Evolutionary conservation across 2,329 filamentous ascomycete genomes (phyloP), one percentile per base, ranked within the genome.

Genomic region (Trichophyton mentagrophytes): DNA sequence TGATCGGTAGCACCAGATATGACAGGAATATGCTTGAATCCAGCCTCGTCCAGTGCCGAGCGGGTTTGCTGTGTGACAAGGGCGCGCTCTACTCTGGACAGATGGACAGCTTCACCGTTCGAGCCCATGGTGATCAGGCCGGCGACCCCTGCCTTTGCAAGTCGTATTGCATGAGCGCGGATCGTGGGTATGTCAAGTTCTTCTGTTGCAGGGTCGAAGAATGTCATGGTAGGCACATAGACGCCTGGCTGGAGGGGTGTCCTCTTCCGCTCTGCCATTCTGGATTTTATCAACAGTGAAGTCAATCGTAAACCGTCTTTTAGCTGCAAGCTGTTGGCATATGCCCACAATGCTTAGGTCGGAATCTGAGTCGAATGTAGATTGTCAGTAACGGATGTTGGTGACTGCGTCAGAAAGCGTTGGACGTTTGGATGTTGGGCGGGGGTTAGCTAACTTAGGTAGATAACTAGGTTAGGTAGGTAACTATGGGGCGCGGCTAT

Each of bases 41-140:
- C 89, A 30, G 89, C 88, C 56, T 85, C 86, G 70, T 93, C 87
- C 57, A 95, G 82, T 17, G 90, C 89, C 70, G 89, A 86, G 61
- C 90, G 85, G 5, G 89, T 92, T 59, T 89, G 87, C 69, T 79
- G 79, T 17, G 87, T 92, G 65, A 93, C 85, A 38, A 82, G 82
- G 53, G 84, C 73, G 72, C 90, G 90, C 75, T 95, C 90, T 64
- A 85, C 82, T 51, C 84, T 82, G 60, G 86, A 88, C 69, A 91
- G 85, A 77, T 95, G 89, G 61, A 90, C 87, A 20, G 90, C 89
- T 77, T 95, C 90, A 63, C 90, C 90, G 74, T 95, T 95, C 66
- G 89, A 93, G 64, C 90, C 90, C 86, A 93, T 90, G 66, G 86
- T 87, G 49, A 95, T 88, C 25, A 95, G 81, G 40, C 90, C 90